Conservation (phyloP, 2,329 filamentous ascomycete genomes). For the Fonsecaea multimorphosa region DNA sequence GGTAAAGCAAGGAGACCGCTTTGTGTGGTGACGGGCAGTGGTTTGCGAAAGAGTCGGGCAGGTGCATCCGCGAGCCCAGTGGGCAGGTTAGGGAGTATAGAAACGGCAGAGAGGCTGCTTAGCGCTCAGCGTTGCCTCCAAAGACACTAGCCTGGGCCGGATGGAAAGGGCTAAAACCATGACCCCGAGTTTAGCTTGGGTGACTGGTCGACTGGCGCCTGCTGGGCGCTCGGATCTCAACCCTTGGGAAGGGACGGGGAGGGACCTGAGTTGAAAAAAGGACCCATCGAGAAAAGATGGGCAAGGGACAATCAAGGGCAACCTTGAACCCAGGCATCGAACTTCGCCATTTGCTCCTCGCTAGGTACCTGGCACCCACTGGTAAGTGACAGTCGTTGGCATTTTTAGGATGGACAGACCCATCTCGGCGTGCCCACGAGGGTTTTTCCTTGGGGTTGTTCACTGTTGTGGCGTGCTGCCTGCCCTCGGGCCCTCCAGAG, state of each 20-base stretch:
- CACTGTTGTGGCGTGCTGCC: slow-evolving; percentile 9
- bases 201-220: slow-evolving; percentile 5
- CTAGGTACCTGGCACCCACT: too few species aligned
- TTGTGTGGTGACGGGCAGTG: slow-evolving; percentile 19
- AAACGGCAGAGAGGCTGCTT: slow-evolving; percentile 17
- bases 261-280: neutral
- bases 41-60: slow-evolving; percentile 16
- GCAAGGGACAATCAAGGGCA: neutral
- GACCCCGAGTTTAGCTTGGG: slow-evolving; percentile 7
- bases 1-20: neutral
- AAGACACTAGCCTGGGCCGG: slow-evolving; percentile 7
- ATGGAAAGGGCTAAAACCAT: slow-evolving; percentile 10
- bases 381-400: neutral
- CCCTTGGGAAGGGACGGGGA: neutral
- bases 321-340: neutral
- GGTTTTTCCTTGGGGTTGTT: slow-evolving; percentile 15
- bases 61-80: slow-evolving; percentile 14
- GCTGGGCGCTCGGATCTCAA: slow-evolving; percentile 9
- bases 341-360: slow-evolving; percentile 5
- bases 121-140: slow-evolving; percentile 22
- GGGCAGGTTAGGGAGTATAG: slow-evolving; percentile 12
- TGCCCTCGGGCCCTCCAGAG: neutral
- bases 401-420: slow-evolving; percentile 14
- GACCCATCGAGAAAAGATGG: slow-evolving; percentile 1
- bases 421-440: slow-evolving; percentile 13